Percentiles rank a stretch among this genome's conserved stretches.
These are phyloP conservation scores for Arthroderma sp. DNA, from an alignment of 2,329 filamentous ascomycete species.

Conservation along the genomic window DNA sequence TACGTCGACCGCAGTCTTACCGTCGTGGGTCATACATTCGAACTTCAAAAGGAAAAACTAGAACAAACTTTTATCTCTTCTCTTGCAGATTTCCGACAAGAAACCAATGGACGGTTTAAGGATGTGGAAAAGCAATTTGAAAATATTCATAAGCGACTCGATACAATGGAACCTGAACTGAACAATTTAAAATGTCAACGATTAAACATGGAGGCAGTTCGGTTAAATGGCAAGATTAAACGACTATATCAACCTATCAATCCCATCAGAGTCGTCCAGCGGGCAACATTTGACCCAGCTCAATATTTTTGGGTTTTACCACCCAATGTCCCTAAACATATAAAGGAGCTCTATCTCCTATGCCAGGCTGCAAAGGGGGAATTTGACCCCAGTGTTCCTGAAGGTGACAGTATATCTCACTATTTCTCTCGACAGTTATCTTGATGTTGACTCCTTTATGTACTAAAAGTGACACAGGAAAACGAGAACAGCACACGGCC, in stretches of 20 bases:
- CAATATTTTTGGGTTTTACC: background rate
- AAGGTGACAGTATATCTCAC: background rate
- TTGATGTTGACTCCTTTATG: background rate
- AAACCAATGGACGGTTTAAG: background rate
- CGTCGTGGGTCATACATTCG: background rate
- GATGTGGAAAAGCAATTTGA: background rate
- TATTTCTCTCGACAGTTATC: background rate
- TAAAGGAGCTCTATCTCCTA: conserved; percentile 1
- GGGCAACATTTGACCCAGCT: background rate
- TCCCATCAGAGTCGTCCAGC: conserved; percentile 2
- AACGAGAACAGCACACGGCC: background rate
- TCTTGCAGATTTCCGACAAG: too few relatives aligned
- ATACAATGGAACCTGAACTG: background rate
- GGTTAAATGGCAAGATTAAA: background rate
- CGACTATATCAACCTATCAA: conserved; percentile 3
- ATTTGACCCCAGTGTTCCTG: background rate
- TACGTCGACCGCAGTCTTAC: background rate
- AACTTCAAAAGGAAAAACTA: too few relatives aligned
- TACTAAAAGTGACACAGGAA: background rate
- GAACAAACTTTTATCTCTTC: too few relatives aligned
- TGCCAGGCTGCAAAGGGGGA: background rate
- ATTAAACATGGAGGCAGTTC: background rate
- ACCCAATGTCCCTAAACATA: background rate
- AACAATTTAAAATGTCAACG: background rate
- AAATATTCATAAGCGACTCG: background rate